Evolutionary conservation across 129 eudicot species (phyloP).

Genomic region (Smallanthus sonchifolius): DNA sequence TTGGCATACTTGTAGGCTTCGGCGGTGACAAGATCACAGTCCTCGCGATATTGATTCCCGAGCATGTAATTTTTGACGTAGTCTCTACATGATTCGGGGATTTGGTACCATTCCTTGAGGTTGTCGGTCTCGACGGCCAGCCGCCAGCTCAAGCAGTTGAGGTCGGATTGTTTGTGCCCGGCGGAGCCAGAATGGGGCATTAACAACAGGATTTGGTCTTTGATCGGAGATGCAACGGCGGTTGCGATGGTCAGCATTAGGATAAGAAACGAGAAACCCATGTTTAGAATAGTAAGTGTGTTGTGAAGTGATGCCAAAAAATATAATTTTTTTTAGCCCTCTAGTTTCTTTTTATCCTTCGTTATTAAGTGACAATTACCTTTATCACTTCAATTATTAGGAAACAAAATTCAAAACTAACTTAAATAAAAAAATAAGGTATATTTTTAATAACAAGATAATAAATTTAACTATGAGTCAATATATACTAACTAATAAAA

Average conservation of each 20-base stretch:
- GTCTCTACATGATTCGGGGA: constrained; percentile 34
- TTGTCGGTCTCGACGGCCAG: constrained; percentile 53
- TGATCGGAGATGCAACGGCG: constrained; percentile 2
- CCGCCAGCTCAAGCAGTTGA: constrained; percentile 55
- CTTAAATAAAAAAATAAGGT: too few relatives aligned
- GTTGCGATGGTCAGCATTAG: neutral
- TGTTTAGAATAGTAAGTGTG: neutral
- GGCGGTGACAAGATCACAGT: constrained; percentile 15
- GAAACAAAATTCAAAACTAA: too few relatives aligned
- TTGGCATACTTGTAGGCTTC: constrained; percentile 35
- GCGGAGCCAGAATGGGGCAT: constrained; percentile 32
- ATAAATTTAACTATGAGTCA: too few relatives aligned
- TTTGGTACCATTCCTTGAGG: constrained; percentile 23
- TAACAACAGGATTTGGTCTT: constrained; percentile 25
- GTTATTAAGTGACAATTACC: too few relatives aligned
- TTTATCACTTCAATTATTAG: too few relatives aligned
- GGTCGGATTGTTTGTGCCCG: constrained; percentile 25
- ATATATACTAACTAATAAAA: too few relatives aligned
- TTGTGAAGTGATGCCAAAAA: too few relatives aligned
- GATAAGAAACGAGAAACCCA: constrained; percentile 14
- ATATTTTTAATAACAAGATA: too few relatives aligned
- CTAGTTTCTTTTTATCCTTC: too few relatives aligned
- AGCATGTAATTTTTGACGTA: constrained; percentile 45
- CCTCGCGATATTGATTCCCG: constrained; percentile 39
- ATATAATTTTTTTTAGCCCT: too few relatives aligned